Conservation (phyloP, 805 yeast genomes). For the Lipomyces oligophaga region DNA sequence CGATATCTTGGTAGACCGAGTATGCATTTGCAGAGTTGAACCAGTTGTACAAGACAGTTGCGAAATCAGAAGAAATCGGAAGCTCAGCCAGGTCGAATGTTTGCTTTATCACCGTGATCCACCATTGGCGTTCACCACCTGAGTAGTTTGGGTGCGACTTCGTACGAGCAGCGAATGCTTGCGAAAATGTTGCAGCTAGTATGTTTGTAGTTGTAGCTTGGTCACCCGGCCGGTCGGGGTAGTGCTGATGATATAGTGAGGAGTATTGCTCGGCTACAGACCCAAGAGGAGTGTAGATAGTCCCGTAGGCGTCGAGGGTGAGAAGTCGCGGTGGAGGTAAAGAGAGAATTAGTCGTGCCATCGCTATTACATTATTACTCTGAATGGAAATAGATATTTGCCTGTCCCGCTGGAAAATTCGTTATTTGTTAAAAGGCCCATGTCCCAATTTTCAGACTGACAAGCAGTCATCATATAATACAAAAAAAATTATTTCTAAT, state of each 20-base stretch:
- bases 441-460: no score
- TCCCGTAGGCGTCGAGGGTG: conserved; percentile 26
- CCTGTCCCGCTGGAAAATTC: no score
- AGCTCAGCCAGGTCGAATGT: conserved; percentile 10
- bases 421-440: no score
- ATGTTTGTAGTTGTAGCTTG: not conserved
- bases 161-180: conserved; percentile 11
- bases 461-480: conserved; percentile 1
- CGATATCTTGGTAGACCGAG: conserved; percentile 10
- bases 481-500: not conserved
- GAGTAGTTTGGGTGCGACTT: conserved; percentile 20
- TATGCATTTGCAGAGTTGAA: conserved; percentile 21
- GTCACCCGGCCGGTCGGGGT: conserved; percentile 1
- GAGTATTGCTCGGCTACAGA: conserved; percentile 20
- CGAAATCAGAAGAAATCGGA: conserved; percentile 2
- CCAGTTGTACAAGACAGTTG: conserved; percentile 7
- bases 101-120: conserved; percentile 14
- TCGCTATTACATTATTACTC: no score
- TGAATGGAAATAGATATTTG: no score
- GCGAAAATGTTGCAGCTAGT: not conserved
- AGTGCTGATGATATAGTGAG: conserved; percentile 1
- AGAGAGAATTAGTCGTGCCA: conserved; percentile 2
- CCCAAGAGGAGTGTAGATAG: conserved; percentile 22
- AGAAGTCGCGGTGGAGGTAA: conserved; percentile 15
- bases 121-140: conserved; percentile 22